These are phyloP conservation scores for Sungouiella thailandica DNA, from an alignment of 805 yeast species.

Conservation along the genomic window DNA sequence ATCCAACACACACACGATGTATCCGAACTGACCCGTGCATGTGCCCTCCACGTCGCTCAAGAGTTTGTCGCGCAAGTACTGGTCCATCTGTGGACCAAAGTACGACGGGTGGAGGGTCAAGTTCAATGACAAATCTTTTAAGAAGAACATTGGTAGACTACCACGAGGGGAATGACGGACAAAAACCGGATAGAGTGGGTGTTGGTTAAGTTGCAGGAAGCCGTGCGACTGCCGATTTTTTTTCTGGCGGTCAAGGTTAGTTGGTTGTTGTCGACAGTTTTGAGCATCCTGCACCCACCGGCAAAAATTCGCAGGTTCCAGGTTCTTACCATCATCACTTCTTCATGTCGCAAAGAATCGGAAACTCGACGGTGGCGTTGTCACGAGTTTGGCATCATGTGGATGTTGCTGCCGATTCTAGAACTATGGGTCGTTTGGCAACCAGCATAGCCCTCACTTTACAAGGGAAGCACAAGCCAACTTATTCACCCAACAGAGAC, in stretches of 20 bases:
- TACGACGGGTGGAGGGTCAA: constrained; percentile 95
- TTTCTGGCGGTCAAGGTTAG: too few species aligned
- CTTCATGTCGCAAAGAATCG: constrained; percentile 44
- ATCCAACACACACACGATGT: constrained; percentile 92
- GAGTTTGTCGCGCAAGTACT: constrained; percentile 81
- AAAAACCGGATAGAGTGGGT: neutral
- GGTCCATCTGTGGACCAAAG: constrained; percentile 97
- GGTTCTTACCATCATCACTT: neutral
- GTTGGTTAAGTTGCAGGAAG: neutral
- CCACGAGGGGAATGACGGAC: constrained; percentile 1
- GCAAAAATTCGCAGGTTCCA: constrained; percentile 1
- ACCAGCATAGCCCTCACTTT: constrained; percentile 80
- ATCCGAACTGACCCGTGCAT: constrained; percentile 98
- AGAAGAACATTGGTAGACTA: constrained; percentile 46
- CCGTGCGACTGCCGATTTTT: too few species aligned
- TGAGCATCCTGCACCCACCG: constrained; percentile 1
- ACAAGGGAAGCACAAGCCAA: constrained; percentile 97
- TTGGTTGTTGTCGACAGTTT: neutral
- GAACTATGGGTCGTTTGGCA: constrained; percentile 92
- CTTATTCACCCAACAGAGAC: constrained; percentile 66
- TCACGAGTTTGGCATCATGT: constrained; percentile 95
- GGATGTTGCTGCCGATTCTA: constrained; percentile 75
- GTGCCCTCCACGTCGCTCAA: constrained; percentile 97
- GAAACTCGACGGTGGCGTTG: constrained; percentile 63
- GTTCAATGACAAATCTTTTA: constrained; percentile 85